Evolutionary conservation across 306 rosid species (phyloP).

Genomic region (Luffa acutangula): DNA sequence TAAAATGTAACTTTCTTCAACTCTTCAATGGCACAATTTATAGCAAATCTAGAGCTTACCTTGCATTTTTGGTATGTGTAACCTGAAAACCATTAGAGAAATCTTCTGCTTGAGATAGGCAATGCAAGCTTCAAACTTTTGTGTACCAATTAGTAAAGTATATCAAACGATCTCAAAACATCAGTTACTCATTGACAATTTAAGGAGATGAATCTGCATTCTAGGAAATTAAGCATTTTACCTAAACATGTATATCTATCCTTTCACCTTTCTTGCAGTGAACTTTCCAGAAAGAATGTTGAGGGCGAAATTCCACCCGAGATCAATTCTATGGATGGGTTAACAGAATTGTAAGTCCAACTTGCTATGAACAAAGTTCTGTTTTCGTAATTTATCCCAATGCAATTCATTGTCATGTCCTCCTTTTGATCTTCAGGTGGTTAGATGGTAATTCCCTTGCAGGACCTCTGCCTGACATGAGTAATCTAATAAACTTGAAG

Average conservation of each 20-base stretch:
- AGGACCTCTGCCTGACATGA: constrained; percentile 78
- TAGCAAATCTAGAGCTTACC: neutral
- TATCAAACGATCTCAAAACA: neutral
- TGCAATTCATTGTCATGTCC: neutral
- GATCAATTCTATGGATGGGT: constrained; percentile 57
- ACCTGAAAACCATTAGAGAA: neutral
- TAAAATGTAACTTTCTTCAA: constrained; percentile 45
- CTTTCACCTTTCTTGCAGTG: constrained; percentile 23
- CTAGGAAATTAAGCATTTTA: constrained; percentile 1
- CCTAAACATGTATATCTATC: neutral
- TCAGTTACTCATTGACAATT: neutral
- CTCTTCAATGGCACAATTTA: neutral
- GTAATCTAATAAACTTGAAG: constrained; percentile 68
- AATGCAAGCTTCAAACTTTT: neutral
- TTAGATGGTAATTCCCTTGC: constrained; percentile 59
- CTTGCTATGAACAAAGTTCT: neutral
- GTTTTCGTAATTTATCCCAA: neutral
- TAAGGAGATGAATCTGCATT: neutral
- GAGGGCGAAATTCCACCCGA: constrained; percentile 62
- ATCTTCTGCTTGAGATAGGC: constrained; percentile 1
- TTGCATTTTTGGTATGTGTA: neutral
- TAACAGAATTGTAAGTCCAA: constrained; percentile 70
- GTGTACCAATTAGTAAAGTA: neutral
- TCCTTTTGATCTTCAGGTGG: constrained; percentile 48
- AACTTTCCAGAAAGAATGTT: constrained; percentile 50